Evolutionary conservation across 148 eudicot genomes (phyloP), one percentile per base, ranked within the genome.

Genomic region (Bassia scoparia): DNA sequence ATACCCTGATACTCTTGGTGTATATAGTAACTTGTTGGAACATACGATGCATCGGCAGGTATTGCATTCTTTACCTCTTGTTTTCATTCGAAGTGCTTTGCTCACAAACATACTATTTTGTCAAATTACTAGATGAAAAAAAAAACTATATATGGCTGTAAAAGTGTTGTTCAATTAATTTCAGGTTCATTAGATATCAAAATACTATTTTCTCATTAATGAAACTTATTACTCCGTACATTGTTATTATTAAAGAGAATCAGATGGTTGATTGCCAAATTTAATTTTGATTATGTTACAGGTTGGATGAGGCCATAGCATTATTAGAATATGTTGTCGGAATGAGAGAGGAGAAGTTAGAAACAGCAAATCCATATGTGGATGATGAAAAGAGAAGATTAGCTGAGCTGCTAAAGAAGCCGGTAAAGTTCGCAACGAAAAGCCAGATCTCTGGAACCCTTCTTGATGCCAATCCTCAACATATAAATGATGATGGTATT

Each of bases 21-120:
- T 96, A 4, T 96, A 96, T 66, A 92, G 99, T 73, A 96, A 96
- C 99, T 96, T 80, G 99, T 97, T 37, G 99, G 97, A 44, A 84
- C 96, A 27, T 96, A 96, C 82, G 99, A 96, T 84, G 99, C 99
- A 73, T 96, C 77, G 99, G 99, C 73, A 96, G 99, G 99, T 96
- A 87, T 73, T 33, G 31, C 11, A 21, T 62, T 38, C 12, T 61
- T 74, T 60, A 15, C 17, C 2, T 34, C 43, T 34, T 59, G 5
- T 17, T 24, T 15, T 43, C 66, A 23, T 7, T 8, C 16, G 23
- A 26, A 48, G 21, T 37, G 5, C 26, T 29, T 31, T 37, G 12
- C 24, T 23, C 30, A 23, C 37, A 24, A 37, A 37, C 7, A 37
- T 37, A 37, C 41, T 37, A 3, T 37, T 37, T 37, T 37, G 3